A percentile compares a stretch with the other conserved stretches of the same genome.
These are phyloP conservation scores for Piloderma croceum DNA, from an alignment of 768 basidiomycete genomes.

Conservation along the genomic window DNA sequence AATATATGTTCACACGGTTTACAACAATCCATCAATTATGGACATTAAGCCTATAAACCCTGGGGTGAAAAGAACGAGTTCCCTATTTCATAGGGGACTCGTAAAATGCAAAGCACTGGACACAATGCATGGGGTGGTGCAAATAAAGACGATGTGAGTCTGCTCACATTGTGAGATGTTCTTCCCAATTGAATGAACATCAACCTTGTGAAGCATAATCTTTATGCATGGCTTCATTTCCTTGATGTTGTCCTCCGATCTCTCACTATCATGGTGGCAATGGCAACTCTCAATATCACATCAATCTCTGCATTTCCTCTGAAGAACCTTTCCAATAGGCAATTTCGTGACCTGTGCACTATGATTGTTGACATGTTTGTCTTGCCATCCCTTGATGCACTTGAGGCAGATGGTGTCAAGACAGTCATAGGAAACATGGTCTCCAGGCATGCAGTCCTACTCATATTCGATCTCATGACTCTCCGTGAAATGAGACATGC, in stretches of 20 bases:
- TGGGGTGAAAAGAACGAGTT: too few relatives aligned
- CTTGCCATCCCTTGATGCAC: conserved; percentile 2
- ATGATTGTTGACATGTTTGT: conserved; percentile 1
- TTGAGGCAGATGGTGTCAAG: conserved; percentile 6
- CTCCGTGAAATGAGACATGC: conserved; percentile 18
- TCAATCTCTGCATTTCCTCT: too few relatives aligned
- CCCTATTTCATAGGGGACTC: too few relatives aligned
- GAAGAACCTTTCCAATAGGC: too few relatives aligned
- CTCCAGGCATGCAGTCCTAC: conserved; percentile 6
- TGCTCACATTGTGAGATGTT: not conserved
- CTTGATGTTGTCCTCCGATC: conserved; percentile 6
- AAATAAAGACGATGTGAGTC: conserved; percentile 1
- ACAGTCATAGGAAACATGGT: conserved; percentile 1
- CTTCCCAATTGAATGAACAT: conserved; percentile 4
- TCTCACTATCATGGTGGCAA: conserved; percentile 2
- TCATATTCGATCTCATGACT: conserved; percentile 14
- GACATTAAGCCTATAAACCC: too few relatives aligned
- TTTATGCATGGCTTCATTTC: conserved; percentile 10
- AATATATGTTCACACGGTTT: too few relatives aligned
- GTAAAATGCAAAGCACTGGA: conserved; percentile 4
- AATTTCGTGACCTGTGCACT: too few relatives aligned
- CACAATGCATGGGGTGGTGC: conserved; percentile 7
- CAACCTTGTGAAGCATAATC: conserved; percentile 7
- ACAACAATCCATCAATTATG: too few relatives aligned
- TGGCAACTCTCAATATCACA: too few relatives aligned